Evolutionary conservation across 495 filamentous ascomycete species (phyloP), one percentile per base, ranked within the genome.

Genomic region (Penicillium chermesinum): DNA sequence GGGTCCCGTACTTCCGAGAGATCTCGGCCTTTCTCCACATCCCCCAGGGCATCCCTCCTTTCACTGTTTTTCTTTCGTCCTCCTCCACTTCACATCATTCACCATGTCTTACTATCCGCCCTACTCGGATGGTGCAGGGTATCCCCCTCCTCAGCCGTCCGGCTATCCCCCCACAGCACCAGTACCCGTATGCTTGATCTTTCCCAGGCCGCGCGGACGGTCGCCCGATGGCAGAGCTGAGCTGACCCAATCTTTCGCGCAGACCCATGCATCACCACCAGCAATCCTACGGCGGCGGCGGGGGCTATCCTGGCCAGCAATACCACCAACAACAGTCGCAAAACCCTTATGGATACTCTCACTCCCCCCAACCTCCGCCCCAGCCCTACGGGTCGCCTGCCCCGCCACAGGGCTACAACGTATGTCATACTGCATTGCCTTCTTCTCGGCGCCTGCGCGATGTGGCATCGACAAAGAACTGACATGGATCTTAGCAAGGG

Each of bases 21-120:
- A 59, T 60, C 60, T 43, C 18, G 47, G 16, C 38, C 37, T 38
- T 52, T 54, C 57, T 53, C 54, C 57, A 58, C 54, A 59, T 14
- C 20, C 41, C 48, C 21, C 38, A 33, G 34, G 34, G 14, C 50
- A 27, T 51, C 32, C 30, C 18, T 37, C 48, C 39, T 39, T 3
- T 41, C 17, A 41, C 42, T 35, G 44, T 39, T 41, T 9, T 38
- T 36, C 37, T 25, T 18, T 22, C 45, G 30, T 19, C 25, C 35
- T 46, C 44, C 40, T 30, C 20, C 37, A 47, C 32, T 18, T 12
- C 15, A 20, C 10, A 32, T 19, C 19, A 32, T 38, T 8, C 17
- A 12, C 22, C 22, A 79, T 79, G 76, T 79, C 76, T 46, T 78
- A 74, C 51, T 79, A 77, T 49, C 74, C 73, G 25, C 69, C 73